These are phyloP conservation scores for Diaporthe vexans DNA, from an alignment of 2,329 filamentous ascomycete species.

Conservation along the genomic window DNA sequence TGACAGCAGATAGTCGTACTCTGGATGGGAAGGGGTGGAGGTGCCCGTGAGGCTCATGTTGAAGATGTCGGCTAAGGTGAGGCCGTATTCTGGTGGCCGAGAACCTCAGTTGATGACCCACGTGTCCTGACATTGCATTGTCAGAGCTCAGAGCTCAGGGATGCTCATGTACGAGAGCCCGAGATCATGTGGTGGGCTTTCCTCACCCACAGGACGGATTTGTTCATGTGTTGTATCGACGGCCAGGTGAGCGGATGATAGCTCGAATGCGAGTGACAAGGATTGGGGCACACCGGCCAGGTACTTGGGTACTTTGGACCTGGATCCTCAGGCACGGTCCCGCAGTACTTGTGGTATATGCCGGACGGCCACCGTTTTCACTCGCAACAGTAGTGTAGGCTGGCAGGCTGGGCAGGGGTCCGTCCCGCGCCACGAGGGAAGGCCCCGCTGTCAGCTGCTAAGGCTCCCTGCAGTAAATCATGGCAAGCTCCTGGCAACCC, in stretches of 20 bases:
- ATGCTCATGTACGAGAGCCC: conserved; percentile 2
- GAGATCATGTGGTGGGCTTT: conserved; percentile 18
- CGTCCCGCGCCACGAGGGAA: conserved; percentile 20
- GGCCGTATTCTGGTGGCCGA: conserved; percentile 36
- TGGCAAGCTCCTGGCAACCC: conserved; percentile 23
- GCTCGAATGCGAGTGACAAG: conserved; percentile 13
- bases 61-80: conserved; percentile 19
- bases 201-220: background rate
- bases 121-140: conserved; percentile 41
- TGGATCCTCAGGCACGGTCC: background rate
- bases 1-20: conserved; percentile 1
- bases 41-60: conserved; percentile 19
- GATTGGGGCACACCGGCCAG: conserved; percentile 1
- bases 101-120: conserved; percentile 37
- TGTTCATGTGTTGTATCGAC: background rate
- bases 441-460: conserved; percentile 30
- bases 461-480: conserved; percentile 22
- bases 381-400: background rate
- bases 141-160: conserved; percentile 23
- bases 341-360: too few relatives aligned
- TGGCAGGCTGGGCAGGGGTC: conserved; percentile 18
- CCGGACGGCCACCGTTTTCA: conserved; percentile 12
- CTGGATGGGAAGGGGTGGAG: background rate
- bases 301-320: background rate
- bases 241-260: conserved; percentile 5